Conservation (phyloP, 768 basidiomycete genomes). For the Calocybe gangraenosa region DNA sequence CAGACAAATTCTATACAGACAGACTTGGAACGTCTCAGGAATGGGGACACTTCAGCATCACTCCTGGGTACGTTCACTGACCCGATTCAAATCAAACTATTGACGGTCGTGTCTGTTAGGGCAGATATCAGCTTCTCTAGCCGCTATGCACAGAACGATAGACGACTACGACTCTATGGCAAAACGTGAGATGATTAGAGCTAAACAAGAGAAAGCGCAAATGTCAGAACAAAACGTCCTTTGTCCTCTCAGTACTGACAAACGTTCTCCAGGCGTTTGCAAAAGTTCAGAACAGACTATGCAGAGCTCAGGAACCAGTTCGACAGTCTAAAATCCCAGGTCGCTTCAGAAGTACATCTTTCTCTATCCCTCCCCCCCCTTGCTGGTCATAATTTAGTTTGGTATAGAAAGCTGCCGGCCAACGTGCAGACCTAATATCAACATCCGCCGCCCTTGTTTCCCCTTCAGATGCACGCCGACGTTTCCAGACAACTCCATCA, state of each 20-base stretch:
- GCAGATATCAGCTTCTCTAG: conserved; percentile 97
- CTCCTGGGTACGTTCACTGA: conserved; percentile 63
- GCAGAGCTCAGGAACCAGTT: conserved; percentile 78
- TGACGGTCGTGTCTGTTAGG: conserved; percentile 48
- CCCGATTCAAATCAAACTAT: conserved; percentile 2
- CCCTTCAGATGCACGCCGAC: conserved; percentile 61
- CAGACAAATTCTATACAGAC: conserved; percentile 86
- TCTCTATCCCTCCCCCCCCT: background rate
- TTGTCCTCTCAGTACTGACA: conserved; percentile 1
- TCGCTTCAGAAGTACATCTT: conserved; percentile 37
- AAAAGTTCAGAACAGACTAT: conserved; percentile 89
- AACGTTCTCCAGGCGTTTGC: conserved; percentile 65
- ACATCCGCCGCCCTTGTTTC: conserved; percentile 35
- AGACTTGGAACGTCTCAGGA: conserved; percentile 79
- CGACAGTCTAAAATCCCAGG: conserved; percentile 68
- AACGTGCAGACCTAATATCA: conserved; percentile 64
- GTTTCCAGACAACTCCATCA: conserved; percentile 47
- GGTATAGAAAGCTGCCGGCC: conserved; percentile 50
- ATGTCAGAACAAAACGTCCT: conserved; percentile 46
- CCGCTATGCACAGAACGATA: conserved; percentile 89
- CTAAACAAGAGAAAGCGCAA: conserved; percentile 94
- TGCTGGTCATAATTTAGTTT: background rate
- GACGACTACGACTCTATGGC: conserved; percentile 98
- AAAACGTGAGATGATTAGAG: conserved; percentile 91
- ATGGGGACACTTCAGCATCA: conserved; percentile 77